Base-by-base conservation (phyloP, 345 rosid species). In the Lenwebbia sp. region DNA sequence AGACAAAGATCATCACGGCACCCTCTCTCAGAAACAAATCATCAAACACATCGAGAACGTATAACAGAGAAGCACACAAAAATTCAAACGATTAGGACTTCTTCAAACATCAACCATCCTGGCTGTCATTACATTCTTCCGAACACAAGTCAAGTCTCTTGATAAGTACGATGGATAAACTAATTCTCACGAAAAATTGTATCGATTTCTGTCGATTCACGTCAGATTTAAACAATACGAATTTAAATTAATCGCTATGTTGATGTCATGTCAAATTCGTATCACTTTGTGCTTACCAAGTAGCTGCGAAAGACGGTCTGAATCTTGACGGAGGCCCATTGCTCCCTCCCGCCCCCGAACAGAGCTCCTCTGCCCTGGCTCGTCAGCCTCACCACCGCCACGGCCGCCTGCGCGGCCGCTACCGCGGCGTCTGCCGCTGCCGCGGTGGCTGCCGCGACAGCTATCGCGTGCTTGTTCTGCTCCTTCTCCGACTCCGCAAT, bases 271-370 rank as follows among this genome's bases (percentile, higher is more conserved):
- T 70, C 47, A 13, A 70, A 33, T 70, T 70, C 78, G 78, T 9
- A 19, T 19, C 47, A 4, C 41, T 70, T 82, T 21, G 2, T 2
- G 89, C 91, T 85, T 90, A 95, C 97, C 96, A 95, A 90, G 82
- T 85, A 91, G 87, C 98, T 96, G 86, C 97, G 92, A 76, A 94
- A 94, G 65, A 91, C 89, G 8, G 91, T 87, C 87, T 95, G 98
- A 86, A 95, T 93, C 88, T 87, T 92, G 84, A 91, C 84, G 6
- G 95, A 92, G 13, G 96, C 96, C 89, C 88, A 89, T 28, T 83
- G 88, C 81, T 94, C 93, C 19, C 88, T 86, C 50, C 91, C 91
- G 13, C 82, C 82, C 17, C 13, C 84, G 54, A 90, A 58, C 86
- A 65, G 55, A 52, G 86, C 41, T 50, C 88, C 91, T 89, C 92